Evolutionary conservation across 345 rosid genomes (phyloP).

Genomic region (Hirschfeldia incana): DNA sequence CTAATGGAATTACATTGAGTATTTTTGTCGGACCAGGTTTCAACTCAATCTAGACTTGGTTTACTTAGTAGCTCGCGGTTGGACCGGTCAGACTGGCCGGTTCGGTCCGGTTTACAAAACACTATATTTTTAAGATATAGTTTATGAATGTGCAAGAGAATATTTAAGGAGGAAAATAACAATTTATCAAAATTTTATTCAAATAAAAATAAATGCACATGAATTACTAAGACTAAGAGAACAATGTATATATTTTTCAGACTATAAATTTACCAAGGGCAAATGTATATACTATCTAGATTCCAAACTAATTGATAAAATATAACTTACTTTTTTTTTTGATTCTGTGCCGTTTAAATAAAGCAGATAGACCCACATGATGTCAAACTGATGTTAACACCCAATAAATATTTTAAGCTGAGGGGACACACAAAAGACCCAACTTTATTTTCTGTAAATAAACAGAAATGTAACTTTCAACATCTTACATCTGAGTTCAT

Average conservation of each 20-base stretch:
- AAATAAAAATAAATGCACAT: neutral
- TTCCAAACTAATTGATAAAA: conserved; percentile 11
- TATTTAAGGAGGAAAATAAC: neutral
- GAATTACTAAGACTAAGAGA: neutral
- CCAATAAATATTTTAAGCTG: neutral
- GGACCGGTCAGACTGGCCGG: too few relatives aligned
- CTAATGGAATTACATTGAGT: too few relatives aligned
- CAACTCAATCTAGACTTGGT: too few relatives aligned
- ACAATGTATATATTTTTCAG: neutral
- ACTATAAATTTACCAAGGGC: neutral
- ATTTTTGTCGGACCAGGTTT: too few relatives aligned
- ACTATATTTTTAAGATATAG: neutral
- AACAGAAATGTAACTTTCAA: conserved; percentile 42
- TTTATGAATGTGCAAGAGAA: conserved; percentile 17
- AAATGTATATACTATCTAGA: conserved; percentile 2
- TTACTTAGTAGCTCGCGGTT: too few relatives aligned
- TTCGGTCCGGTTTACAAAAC: too few relatives aligned
- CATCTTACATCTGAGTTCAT: neutral
- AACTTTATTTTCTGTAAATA: neutral
- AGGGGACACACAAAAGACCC: neutral
- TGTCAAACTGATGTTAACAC: neutral
- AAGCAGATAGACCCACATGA: neutral
- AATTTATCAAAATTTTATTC: neutral
- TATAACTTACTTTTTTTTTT: neutral
- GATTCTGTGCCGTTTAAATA: neutral